Base-by-base conservation (phyloP, 1,284 basidiomycete species). In the Ustilago crameri region DNA sequence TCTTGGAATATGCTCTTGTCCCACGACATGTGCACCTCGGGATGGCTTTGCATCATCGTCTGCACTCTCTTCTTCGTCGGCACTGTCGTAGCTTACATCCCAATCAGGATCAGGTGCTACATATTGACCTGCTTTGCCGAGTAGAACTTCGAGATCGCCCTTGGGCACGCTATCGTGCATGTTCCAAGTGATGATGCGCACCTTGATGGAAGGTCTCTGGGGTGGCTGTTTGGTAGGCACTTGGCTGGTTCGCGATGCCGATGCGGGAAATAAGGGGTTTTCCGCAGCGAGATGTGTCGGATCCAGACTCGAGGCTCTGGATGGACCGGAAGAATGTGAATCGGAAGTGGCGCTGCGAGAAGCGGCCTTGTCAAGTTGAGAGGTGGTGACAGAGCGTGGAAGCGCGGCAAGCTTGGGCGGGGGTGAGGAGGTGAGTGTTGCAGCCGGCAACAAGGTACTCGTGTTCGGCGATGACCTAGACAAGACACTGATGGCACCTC, bases 61-160 rank as follows among this genome's bases (percentile, higher is more conserved):
- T 18, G 32, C 24, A 9, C 48, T 34, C 14, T 46, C 52, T 14
- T 65, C 58, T 14, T 69, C 65, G 9, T 54, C 69, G 12, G 47
- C 67, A 45, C 68, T 69, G 40, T 74, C 64, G 14, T 53, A 51
- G 50, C 61, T 67, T 26, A 62, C 47, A 34, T 80, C 78, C 78
- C 78, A 80, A 18, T 59, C 73, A 3, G 51, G 51, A n/a, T 64
- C 65, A 3, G 84, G 72, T 17, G 84, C 76, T 35, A 83, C 84
- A 75, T 89, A 88, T 15, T 86, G 82, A 5, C 87, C 87, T 9
- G 92, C 88, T 40, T 85, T 85, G 24, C 91, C 91, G 15, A 93
- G 85, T 5, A 93, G 85, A 53, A 92, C 90, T 71, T 88, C 87
- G 43, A 93, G 84, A 78, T 93, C 89, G 10, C 91, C 92, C 89